Evolutionary conservation across 1,284 basidiomycete species (phyloP).

Genomic region (Tylopilus sp.): DNA sequence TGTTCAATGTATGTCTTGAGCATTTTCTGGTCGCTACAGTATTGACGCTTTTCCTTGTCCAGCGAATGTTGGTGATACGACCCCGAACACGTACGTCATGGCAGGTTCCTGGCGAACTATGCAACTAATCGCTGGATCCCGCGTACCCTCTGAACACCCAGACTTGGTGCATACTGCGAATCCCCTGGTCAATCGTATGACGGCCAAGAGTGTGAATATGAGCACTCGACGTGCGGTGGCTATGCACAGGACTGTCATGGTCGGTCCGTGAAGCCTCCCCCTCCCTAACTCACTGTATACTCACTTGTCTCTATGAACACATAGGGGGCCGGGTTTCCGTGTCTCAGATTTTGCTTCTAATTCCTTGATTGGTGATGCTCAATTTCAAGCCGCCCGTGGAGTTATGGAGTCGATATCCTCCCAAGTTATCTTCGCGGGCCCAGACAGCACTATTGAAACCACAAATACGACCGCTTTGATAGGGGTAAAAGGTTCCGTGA

Average conservation of each 20-base stretch:
- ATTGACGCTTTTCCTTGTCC: conserved; percentile 9
- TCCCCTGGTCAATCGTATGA: conserved; percentile 76
- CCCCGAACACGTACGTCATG: conserved; percentile 75
- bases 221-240: conserved; percentile 82
- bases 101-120: background rate
- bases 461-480: conserved; percentile 45
- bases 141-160: conserved; percentile 30
- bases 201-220: conserved; percentile 71
- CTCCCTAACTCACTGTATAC: background rate
- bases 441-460: conserved; percentile 35
- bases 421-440: conserved; percentile 24
- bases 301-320: conserved; percentile 3
- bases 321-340: conserved; percentile 77
- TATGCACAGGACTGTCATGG: conserved; percentile 75
- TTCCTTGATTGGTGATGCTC: conserved; percentile 72
- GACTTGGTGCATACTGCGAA: conserved; percentile 81
- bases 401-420: conserved; percentile 59
- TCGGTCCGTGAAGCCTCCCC: conserved; percentile 54
- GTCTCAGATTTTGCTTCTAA: conserved; percentile 81
- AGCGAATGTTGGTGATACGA: conserved; percentile 85
- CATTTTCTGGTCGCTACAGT: background rate
- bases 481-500: conserved; percentile 67
- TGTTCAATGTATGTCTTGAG: conserved; percentile 64
- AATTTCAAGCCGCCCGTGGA: conserved; percentile 72
- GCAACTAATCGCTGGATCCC: background rate